Base-by-base conservation (phyloP, 257 asterid genomes). In the Scutellaria galericulata region DNA sequence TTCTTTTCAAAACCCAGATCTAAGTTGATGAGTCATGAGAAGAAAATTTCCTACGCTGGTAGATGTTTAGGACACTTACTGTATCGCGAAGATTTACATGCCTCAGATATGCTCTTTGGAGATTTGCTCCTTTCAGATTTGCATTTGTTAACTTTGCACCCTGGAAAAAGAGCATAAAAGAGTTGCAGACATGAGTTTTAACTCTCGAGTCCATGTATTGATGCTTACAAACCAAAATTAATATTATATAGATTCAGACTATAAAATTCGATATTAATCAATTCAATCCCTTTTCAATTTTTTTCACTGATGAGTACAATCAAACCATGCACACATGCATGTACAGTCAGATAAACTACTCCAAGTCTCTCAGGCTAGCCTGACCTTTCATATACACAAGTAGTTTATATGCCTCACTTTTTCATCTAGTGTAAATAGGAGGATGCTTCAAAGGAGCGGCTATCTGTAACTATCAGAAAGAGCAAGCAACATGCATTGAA, bases 111-210 rank as follows among this genome's bases (percentile, higher is more conserved):
- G 98, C 98, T 81, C 97, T 82, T 70, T 93, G 98, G 66, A 93
- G 97, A 83, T 93, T 93, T 75, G 98, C 97, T 63, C 96, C 98
- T 82, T 77, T 93, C 77, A 93, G 77, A 82, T 89, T 93, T 39
- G 98, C 96, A 76, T 85, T 87, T 3, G 93, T 82, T 72, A 93
- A 84, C 85, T 91, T 93, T 52, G 97, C 96, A 64, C 97, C 96
- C 98, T 92, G 79, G 14, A 69, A 53, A 48, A 67, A 75, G 47
- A 73, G 52, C 64, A 47, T 18, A 61, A 12, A 64, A 40, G 12
- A 22, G 64, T 57, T 64, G 59, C 39, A 20, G 64, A 73, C 39
- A 42, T 44, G 51, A 68, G 31, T 61, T 50, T 31, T 51, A n/a
- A 22, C 45, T 66, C 31, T 40, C 12, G 59, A 8, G 41, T 67